These are phyloP conservation scores for Tuber calosporum DNA, from an alignment of 495 filamentous ascomycete genomes.

Conservation along the genomic window DNA sequence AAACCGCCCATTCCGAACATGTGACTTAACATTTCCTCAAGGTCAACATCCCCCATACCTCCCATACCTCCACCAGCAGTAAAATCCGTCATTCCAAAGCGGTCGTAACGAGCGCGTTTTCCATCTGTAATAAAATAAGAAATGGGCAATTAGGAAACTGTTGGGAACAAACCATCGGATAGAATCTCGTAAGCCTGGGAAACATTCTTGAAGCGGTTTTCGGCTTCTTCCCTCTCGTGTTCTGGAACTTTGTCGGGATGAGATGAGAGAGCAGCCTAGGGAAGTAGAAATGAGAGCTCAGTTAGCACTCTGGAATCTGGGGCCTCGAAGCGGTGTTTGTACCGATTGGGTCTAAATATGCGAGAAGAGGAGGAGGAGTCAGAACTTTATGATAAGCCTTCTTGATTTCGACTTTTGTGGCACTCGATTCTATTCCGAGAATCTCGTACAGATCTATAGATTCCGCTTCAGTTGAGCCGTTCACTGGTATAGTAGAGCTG, in stretches of 20 bases:
- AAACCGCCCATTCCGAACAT: conserved; percentile 71
- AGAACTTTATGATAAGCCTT: conserved; percentile 93
- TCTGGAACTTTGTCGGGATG: conserved; percentile 96
- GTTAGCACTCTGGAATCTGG: neutral
- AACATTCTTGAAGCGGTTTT: conserved; percentile 81
- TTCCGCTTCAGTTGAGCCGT: conserved; percentile 44
- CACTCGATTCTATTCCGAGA: conserved; percentile 61
- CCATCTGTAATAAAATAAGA: conserved; percentile 44
- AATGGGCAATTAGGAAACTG: neutral
- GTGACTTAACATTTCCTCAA: conserved; percentile 83
- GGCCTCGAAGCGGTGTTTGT: conserved; percentile 9
- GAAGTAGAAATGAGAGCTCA: neutral
- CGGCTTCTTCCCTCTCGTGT: conserved; percentile 71
- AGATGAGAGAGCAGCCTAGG: conserved; percentile 72
- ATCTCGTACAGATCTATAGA: conserved; percentile 51
- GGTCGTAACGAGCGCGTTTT: conserved; percentile 83
- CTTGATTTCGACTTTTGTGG: conserved; percentile 79
- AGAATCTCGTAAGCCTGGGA: conserved; percentile 96
- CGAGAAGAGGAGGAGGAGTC: conserved; percentile 10
- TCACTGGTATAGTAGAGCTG: conserved; percentile 37
- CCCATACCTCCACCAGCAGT: conserved; percentile 57
- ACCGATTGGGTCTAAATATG: conserved; percentile 6
- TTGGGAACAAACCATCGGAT: conserved; percentile 54
- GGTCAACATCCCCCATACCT: conserved; percentile 64
- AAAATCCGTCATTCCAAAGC: conserved; percentile 92